Evolutionary conservation across 75 land plant genomes (phyloP).

Genomic region (Cunninghamia lanceolata): DNA sequence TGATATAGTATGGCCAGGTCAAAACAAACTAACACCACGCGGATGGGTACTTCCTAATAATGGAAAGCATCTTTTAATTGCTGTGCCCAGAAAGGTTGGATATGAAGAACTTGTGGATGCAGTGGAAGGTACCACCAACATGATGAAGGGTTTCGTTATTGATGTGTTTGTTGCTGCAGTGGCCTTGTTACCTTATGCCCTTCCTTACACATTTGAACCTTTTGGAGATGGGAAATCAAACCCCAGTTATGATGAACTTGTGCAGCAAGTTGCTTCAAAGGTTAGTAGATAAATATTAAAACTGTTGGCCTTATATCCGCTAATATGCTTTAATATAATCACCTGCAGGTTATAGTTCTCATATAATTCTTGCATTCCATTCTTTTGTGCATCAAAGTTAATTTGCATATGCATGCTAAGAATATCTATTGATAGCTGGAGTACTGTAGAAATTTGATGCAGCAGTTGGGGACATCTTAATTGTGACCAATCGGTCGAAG

Average conservation of each 20-base stretch:
- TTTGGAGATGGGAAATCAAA: conserved; percentile 47
- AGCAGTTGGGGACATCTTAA: conserved; percentile 39
- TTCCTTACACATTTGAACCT: conserved; percentile 24
- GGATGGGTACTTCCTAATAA: conserved; percentile 88
- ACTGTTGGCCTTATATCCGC: neutral
- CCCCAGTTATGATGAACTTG: conserved; percentile 45
- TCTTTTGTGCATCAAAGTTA: neutral
- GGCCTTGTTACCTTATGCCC: conserved; percentile 31
- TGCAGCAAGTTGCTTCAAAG: conserved; percentile 32
- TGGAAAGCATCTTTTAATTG: conserved; percentile 62
- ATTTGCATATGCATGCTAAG: neutral
- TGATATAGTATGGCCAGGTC: conserved; percentile 78
- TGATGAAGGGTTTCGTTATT: conserved; percentile 36
- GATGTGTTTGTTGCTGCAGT: conserved; percentile 39
- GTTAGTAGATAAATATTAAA: conserved; percentile 15
- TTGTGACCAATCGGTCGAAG: conserved; percentile 28
- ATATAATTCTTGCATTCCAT: neutral
- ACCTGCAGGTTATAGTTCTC: neutral
- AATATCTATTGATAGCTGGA: neutral
- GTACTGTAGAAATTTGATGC: conserved; percentile 32
- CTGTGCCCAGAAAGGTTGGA: conserved; percentile 49
- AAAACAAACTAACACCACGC: conserved; percentile 38
- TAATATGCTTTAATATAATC: neutral
- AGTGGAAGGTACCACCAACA: conserved; percentile 9
- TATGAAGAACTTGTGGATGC: conserved; percentile 28